A percentile compares a stretch with the other conserved stretches of the same genome.
These are phyloP conservation scores for Taiwanofungus camphoratus DNA, from an alignment of 1,284 basidiomycete species.

Conservation along the genomic window DNA sequence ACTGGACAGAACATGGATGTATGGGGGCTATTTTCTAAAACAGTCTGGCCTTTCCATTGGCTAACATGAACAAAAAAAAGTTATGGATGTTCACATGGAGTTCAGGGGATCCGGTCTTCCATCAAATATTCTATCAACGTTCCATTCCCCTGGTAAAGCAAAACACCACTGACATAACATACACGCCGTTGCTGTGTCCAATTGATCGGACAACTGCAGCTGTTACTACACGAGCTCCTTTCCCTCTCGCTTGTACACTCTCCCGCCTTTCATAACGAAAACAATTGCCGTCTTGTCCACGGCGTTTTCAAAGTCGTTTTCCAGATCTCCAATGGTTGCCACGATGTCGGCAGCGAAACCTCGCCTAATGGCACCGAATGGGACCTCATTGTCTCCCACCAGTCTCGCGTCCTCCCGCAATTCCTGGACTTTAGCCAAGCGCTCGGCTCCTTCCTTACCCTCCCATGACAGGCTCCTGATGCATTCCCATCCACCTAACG, in stretches of 20 bases:
- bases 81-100: no score
- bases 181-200: not conserved
- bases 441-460: conserved; percentile 29
- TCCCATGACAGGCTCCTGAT: conserved; percentile 49
- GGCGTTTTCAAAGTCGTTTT: conserved; percentile 43
- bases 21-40: no score
- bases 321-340: conserved; percentile 43
- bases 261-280: conserved; percentile 58
- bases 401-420: conserved; percentile 21
- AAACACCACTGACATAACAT: no score
- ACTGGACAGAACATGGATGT: no score
- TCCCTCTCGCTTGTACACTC: conserved; percentile 42
- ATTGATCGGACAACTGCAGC: not conserved
- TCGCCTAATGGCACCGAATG: conserved; percentile 44
- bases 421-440: conserved; percentile 29
- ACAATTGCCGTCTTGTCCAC: conserved; percentile 37
- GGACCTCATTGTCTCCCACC: conserved; percentile 46
- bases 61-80: no score
- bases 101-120: no score
- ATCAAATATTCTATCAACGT: no score
- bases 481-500: conserved; percentile 54
- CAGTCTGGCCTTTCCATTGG: no score
- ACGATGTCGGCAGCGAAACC: conserved; percentile 59
- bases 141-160: no score
- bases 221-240: conserved; percentile 16